Evolutionary conservation across 139 green algal genomes (phyloP), one percentile per base, ranked within the genome.

Genomic region (Pseudopediastrum boryanum): DNA sequence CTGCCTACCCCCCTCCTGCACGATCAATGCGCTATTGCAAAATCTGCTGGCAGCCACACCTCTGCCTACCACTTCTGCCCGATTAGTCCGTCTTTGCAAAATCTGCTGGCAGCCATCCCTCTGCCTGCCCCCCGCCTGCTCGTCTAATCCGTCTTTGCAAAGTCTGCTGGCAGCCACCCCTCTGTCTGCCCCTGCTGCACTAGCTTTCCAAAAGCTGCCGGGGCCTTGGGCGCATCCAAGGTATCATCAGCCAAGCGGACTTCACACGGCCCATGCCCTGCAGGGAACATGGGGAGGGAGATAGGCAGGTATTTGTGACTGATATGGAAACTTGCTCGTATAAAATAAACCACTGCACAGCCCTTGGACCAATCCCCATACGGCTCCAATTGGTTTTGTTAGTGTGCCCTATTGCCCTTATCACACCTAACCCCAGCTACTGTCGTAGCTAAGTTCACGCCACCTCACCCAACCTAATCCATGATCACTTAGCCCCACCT

Each of bases 211-310:
- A 83, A 77, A 25, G 77, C 43, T 41, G 64, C 31, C 70, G 65
- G 46, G 9, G 90, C 90, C 29, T 38, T 52, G 1, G 91, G 91
- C 19, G 78, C 82, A 65, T 95, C 91, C 41, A 95, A 77, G 9
- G 84, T 69, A 2, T 87, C 87, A 75, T 95, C 90, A 0, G 78
- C 84, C 76, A 95, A 79, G 41, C 73, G 81, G 81, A 72, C 16
- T 78, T 79, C 19, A 95, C 85, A 29, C 91, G 80, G 58, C 85
- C 71, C 68, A 93, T 36, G 59, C 76, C 76, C 76, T 80, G 62
- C 44, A 29, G 12, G 63, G 12, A 4, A 25, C 16, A n/a, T 64
- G 54, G 48, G n/a, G n/a, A n/a, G n/a, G n/a, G n/a, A n/a, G n/a
- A n/a, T n/a, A n/a, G n/a, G n/a, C n/a, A n/a, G n/a, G n/a, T n/a